phyloP scores from a whole-genome alignment of 768 basidiomycete genomes.

The Lactarius quietus region DNA sequence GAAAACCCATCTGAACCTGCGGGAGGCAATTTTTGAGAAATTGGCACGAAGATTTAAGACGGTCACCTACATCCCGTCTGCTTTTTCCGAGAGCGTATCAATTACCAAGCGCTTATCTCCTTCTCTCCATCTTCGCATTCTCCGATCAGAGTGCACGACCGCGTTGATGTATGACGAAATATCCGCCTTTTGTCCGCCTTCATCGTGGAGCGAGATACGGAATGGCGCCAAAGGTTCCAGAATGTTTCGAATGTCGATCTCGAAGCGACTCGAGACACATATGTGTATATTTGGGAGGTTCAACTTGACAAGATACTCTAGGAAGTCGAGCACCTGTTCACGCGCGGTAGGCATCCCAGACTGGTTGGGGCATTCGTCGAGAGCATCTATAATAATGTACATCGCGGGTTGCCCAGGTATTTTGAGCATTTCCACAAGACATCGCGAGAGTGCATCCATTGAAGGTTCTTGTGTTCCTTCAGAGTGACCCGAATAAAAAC shows the following conservation, averaged over 20 bases:
- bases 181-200: conserved; percentile 1
- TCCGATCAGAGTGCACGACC: neutral
- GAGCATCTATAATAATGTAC: conserved; percentile 3
- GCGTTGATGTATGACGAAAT: neutral
- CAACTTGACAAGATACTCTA: neutral
- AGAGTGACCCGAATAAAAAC: neutral
- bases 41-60: neutral
- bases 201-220: neutral
- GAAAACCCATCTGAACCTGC: no score
- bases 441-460: neutral
- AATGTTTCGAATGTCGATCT: conserved; percentile 1
- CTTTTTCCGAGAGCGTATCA: neutral
- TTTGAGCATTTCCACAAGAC: conserved; percentile 1
- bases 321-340: neutral
- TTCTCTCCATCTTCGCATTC: neutral
- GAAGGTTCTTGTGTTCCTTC: neutral
- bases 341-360: neutral
- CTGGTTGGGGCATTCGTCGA: conserved; percentile 5
- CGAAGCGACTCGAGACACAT: conserved; percentile 6
- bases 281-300: neutral
- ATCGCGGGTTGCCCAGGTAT: neutral
- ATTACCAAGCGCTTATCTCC: neutral
- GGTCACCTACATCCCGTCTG: conserved; percentile 2
- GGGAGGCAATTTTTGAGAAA: no score
- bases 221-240: neutral